These are phyloP conservation scores for Pterothamnion heteromorphum DNA, from an alignment of 31 red algal genomes.

Conservation along the genomic window DNA sequence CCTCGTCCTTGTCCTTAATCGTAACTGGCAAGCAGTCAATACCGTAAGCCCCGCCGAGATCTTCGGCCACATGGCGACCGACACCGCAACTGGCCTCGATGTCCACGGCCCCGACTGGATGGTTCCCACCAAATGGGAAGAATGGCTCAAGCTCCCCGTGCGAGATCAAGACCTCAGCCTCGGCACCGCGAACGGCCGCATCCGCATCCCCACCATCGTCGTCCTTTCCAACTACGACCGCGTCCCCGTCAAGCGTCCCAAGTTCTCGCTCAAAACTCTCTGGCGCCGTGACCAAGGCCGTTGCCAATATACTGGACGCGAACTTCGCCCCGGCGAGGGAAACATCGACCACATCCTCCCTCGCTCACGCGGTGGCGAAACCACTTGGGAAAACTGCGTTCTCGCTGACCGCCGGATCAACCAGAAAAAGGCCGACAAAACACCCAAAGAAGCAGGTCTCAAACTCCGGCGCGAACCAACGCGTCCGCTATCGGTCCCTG, in stretches of 20 bases:
- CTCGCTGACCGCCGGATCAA: neutral
- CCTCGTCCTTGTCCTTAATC: neutral
- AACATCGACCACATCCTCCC: neutral
- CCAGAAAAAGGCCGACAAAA: neutral
- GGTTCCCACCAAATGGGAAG: neutral
- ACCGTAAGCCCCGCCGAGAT: neutral
- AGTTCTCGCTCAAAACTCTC: neutral
- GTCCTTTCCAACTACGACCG: neutral
- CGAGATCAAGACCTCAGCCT: neutral
- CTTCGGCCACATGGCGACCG: neutral
- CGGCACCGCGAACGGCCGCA: neutral
- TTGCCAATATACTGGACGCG: neutral
- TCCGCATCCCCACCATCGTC: neutral
- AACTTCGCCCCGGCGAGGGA: neutral
- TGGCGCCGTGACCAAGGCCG: neutral
- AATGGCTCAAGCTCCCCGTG: neutral
- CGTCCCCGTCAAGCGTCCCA: neutral
- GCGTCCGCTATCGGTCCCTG: neutral
- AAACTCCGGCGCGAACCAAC: neutral
- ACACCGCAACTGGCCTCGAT: neutral
- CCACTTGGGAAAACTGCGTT: neutral
- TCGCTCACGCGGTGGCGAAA: neutral
- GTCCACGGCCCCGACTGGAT: neutral
- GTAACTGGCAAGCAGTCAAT: neutral
- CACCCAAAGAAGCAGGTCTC: neutral